phyloP scores from a whole-genome alignment of 2,329 filamentous ascomycete genomes.

The Rhynchosporium graminicola region DNA sequence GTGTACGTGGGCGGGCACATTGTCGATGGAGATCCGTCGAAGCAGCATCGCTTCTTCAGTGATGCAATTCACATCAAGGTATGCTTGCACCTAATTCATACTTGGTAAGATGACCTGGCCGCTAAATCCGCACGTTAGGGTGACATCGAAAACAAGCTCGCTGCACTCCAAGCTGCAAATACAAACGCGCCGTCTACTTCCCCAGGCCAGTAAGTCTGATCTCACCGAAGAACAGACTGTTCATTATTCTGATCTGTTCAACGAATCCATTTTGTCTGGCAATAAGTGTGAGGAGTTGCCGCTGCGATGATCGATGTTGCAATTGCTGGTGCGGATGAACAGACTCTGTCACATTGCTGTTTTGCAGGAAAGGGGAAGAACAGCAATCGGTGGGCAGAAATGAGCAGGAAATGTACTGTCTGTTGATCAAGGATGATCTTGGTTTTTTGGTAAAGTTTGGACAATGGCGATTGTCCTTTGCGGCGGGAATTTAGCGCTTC shows the following conservation, averaged over 20 bases:
- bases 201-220: slow-evolving; percentile 13
- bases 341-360: slow-evolving; percentile 6
- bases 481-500: background rate
- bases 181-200: slow-evolving; percentile 11
- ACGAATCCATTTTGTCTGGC: slow-evolving; percentile 13
- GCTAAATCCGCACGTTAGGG: background rate
- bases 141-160: slow-evolving; percentile 15
- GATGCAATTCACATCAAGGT: slow-evolving; percentile 38
- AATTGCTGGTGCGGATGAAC: background rate
- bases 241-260: slow-evolving; percentile 7
- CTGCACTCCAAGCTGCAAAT: slow-evolving; percentile 5
- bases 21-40: slow-evolving; percentile 44
- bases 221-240: slow-evolving; percentile 9
- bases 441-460: slow-evolving; percentile 1
- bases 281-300: slow-evolving; percentile 20
- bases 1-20: slow-evolving; percentile 44
- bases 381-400: background rate
- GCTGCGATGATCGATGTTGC: slow-evolving; percentile 20
- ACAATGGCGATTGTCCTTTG: background rate
- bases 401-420: background rate
- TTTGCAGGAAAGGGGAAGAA: slow-evolving; percentile 8
- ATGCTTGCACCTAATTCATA: background rate
- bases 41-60: slow-evolving; percentile 43
- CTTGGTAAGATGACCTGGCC: background rate
- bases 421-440: background rate